These are phyloP conservation scores for Stachybotrys elegans DNA, from an alignment of 2,329 filamentous ascomycete genomes.

Conservation along the genomic window DNA sequence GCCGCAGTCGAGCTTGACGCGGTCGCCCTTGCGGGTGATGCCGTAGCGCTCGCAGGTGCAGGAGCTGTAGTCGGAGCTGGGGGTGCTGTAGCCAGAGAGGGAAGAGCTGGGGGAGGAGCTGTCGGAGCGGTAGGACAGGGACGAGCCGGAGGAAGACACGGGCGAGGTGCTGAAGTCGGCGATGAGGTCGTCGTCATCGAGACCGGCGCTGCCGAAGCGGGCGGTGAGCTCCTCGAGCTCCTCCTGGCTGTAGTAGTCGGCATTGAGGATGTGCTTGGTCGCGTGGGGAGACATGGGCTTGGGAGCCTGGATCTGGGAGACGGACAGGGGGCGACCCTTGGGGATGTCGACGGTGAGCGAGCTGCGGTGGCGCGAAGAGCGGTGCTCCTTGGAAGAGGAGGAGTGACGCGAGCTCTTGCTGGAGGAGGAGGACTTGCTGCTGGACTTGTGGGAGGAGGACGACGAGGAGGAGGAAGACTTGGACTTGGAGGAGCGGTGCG, in stretches of 20 bases:
- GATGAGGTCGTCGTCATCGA: slow-evolving; percentile 53
- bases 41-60: slow-evolving; percentile 97
- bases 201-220: slow-evolving; percentile 61
- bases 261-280: slow-evolving; percentile 79
- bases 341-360: slow-evolving; percentile 63
- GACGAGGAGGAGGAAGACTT: slow-evolving; percentile 42
- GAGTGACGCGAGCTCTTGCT: slow-evolving; percentile 39
- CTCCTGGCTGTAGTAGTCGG: slow-evolving; percentile 67
- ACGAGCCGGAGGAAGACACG: slow-evolving; percentile 65
- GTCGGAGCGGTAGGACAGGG: slow-evolving; percentile 67
- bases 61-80: slow-evolving; percentile 67
- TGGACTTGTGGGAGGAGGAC: slow-evolving; percentile 27
- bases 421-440: slow-evolving; percentile 29
- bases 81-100: slow-evolving; percentile 73
- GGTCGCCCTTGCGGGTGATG: slow-evolving; percentile 87
- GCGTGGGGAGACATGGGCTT: slow-evolving; percentile 85
- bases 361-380: slow-evolving; percentile 38
- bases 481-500: slow-evolving; percentile 34
- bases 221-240: slow-evolving; percentile 74
- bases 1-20: slow-evolving; percentile 94
- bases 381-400: slow-evolving; percentile 36
- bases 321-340: slow-evolving; percentile 83
- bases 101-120: slow-evolving; percentile 69
- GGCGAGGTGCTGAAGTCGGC: slow-evolving; percentile 52
- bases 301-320: slow-evolving; percentile 85